These are phyloP conservation scores for Carpinus fangiana DNA, from an alignment of 306 rosid species.

Conservation along the genomic window DNA sequence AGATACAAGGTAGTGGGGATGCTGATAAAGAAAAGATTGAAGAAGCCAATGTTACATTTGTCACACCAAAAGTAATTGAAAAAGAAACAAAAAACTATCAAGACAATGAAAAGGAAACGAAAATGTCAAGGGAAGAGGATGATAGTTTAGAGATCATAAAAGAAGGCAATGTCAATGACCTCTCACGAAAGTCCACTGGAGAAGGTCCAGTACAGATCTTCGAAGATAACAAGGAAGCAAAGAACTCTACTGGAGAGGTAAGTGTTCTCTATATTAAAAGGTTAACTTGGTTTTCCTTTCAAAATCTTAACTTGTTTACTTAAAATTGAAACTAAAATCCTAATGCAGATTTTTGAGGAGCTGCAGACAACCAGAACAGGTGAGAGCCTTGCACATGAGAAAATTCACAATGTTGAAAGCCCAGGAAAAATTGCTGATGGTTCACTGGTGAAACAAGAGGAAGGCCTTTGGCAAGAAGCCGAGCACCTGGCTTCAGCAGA, in stretches of 20 bases:
- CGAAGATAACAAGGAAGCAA: slow-evolving; percentile 12
- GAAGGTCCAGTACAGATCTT: slow-evolving; percentile 20
- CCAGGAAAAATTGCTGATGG: slow-evolving; percentile 3
- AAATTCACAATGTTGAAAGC: slow-evolving; percentile 9
- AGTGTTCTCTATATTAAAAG: slow-evolving; percentile 7
- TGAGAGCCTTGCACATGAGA: slow-evolving; percentile 21
- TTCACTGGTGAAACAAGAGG: slow-evolving; percentile 25
- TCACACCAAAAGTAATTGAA: slow-evolving; percentile 19
- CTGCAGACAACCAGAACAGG: slow-evolving; percentile 17
- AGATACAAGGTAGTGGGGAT: slow-evolving; percentile 16
- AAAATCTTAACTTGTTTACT: slow-evolving; percentile 5
- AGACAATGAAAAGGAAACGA: slow-evolving; percentile 17
- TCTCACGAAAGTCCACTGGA: slow-evolving; percentile 10
- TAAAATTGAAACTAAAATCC: background rate
- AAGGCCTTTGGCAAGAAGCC: slow-evolving; percentile 13
- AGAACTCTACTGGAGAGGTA: slow-evolving; percentile 27
- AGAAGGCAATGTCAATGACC: slow-evolving; percentile 16
- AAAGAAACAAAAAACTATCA: slow-evolving; percentile 24
- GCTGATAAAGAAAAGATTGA: slow-evolving; percentile 14
- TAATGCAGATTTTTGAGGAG: slow-evolving; percentile 29
- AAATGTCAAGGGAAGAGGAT: slow-evolving; percentile 23
- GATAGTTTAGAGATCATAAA: slow-evolving; percentile 13
- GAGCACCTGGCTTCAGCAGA: slow-evolving; percentile 9
- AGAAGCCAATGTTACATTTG: slow-evolving; percentile 13
- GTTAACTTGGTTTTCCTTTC: background rate